Base-by-base conservation (phyloP, 352 stramenopile species). In the Peronosclerospora sorghi region DNA sequence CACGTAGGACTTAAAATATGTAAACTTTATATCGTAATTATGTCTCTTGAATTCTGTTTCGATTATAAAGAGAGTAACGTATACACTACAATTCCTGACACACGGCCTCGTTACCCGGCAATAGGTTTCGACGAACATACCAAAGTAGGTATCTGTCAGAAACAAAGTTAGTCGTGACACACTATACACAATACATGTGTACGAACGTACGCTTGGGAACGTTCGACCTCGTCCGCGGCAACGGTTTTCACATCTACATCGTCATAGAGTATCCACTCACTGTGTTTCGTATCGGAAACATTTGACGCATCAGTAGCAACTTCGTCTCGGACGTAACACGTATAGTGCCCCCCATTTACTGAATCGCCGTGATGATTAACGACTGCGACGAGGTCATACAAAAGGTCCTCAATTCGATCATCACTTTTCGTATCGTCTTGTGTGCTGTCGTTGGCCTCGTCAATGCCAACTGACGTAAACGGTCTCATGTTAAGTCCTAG, bases 321-420 rank as follows among this genome's bases (percentile, higher is more conserved):
- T 28, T 54, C 45, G 12, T 59, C 52, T 2, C 63, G 62, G 19
- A 61, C 59, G 36, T 68, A 84, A 5, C 70, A 62, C 0, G 77
- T 86, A 45, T 86, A 90, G 34, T 90, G 77, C 0, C 77, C 77
- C 4, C 74, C 73, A 15, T 83, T 66, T 3, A 85, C 65, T 4
- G 57, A 71, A 34, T 82, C 68, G 2, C 77, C 74, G 40, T 87
- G 74, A 52, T 90, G 74, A 32, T 70, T 81, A 2, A 85, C 45
- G 5, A 85, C 68, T 1, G 69, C 62, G 1, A 65, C 63, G 8
- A 87, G 58, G 19, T 87, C 72, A 52, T 85, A 87, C 36, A 77
- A n/a, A 21, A 73, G 58, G 30, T 26, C 21, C 21, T 6, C 21
- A 26, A 6, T 53, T 36, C 35, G 42, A 40, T 58, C 39, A 17